phyloP scores from a whole-genome alignment of 352 stramenopile genomes.

The Globisporangium paddicum region DNA sequence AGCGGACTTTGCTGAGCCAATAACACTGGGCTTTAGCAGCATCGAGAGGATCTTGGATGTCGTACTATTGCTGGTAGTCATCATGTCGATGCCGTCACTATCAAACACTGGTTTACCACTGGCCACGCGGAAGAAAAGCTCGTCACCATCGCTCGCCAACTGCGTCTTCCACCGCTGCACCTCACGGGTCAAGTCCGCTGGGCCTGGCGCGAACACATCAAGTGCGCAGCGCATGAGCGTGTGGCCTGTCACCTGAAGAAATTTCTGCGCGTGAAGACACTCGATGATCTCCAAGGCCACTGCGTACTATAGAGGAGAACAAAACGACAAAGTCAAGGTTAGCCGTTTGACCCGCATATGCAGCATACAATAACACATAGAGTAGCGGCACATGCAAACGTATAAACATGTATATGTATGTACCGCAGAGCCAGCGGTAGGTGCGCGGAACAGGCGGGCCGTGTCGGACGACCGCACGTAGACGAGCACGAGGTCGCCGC shows the following conservation, averaged over 20 bases:
- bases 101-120: constrained; percentile 28
- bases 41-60: not conserved
- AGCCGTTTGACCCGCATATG: too few relatives aligned
- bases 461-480: constrained; percentile 18
- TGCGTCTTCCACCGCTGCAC: constrained; percentile 26
- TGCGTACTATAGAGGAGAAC: not conserved
- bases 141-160: constrained; percentile 12
- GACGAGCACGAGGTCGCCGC: constrained; percentile 16
- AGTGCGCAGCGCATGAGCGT: constrained; percentile 37
- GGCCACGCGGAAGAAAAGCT: constrained; percentile 34
- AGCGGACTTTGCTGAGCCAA: constrained; percentile 8
- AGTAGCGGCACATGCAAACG: too few relatives aligned
- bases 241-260: constrained; percentile 25
- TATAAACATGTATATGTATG: too few relatives aligned
- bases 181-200: constrained; percentile 15
- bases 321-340: not conserved
- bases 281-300: constrained; percentile 29
- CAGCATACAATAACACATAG: too few relatives aligned
- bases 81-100: constrained; percentile 21
- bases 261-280: constrained; percentile 47
- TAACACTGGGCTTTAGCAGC: constrained; percentile 3
- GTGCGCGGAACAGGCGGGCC: constrained; percentile 10
- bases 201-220: constrained; percentile 20
- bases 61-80: not conserved
- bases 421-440: not conserved